Evolutionary conservation across 139 green algal species (phyloP), one percentile per base, ranked within the genome.

Genomic region (Asterochloris sp.): DNA sequence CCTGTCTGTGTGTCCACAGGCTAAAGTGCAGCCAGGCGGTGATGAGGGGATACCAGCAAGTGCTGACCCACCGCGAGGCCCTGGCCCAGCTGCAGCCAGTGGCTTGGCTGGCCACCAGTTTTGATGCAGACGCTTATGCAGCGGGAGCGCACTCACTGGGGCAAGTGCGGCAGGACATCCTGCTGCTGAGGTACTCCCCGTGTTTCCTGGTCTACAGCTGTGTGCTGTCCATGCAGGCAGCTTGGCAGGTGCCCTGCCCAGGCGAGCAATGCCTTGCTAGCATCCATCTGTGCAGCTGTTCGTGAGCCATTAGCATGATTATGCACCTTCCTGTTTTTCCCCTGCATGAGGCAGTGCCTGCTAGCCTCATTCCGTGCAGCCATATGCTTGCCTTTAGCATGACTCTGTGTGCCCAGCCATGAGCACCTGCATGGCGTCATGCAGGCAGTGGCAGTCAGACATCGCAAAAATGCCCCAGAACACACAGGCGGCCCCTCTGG

Each of bases 381-480:
- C n/a, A 12, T 12, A 13, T 38, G 17, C 15, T 21, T 1, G 21
- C 17, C 66, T 24, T 12, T 8, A 71, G 66, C 66, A 4, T 21
- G 19, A 2, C 17, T 38, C 13, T 62, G 14, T 78, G 27, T 78
- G 29, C 61, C 8, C 24, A 62, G 24, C 4, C 24, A 76, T 19
- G 62, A 38, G 66, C 24, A 60, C 23, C 24, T 76, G 71, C 71
- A 76, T 62, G 71, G 71, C n/a, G 71, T 19, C 24, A 11, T 76
- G 71, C 78, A 82, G 78, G 78, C 78, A 82, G 19, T 82, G 78
- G 78, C 68, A 66, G n/a, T 29, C 29, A n/a, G 63, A 82, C n/a
- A 62, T 82, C 26, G 69, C 73, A 27, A 38, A 21, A 6, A 75
- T 82, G 26, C 14, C n/a, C 61, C n/a, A 23, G 27, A 29, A 74